A percentile compares a stretch with the other conserved stretches of the same genome.
phyloP scores from a whole-genome alignment of 2,329 filamentous ascomycete species.

The Pseudogymnoascus sp. region DNA sequence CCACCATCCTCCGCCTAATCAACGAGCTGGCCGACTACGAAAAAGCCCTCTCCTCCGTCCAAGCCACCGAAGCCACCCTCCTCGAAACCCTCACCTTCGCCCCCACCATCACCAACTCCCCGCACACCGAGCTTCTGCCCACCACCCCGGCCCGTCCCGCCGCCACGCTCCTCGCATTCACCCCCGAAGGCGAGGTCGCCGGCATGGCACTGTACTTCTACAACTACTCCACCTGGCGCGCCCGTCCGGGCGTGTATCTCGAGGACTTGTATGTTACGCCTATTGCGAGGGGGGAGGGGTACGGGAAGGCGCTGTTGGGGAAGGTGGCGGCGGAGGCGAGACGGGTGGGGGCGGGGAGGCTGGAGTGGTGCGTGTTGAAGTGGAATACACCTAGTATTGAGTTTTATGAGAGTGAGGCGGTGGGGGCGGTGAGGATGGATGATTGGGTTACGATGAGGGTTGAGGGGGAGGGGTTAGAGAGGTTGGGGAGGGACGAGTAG shows the following conservation, averaged over 20 bases:
- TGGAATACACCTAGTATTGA: slow-evolving; percentile 88
- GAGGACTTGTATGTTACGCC: slow-evolving; percentile 84
- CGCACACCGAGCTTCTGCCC: slow-evolving; percentile 39
- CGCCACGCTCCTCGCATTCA: slow-evolving; percentile 62
- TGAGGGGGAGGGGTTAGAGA: slow-evolving; percentile 55
- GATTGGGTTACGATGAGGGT: slow-evolving; percentile 73
- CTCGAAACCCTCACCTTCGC: slow-evolving; percentile 72
- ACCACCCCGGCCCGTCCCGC: slow-evolving; percentile 55
- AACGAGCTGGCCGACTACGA: slow-evolving; percentile 84
- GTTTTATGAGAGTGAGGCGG: slow-evolving; percentile 63
- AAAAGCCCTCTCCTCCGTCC: slow-evolving; percentile 62
- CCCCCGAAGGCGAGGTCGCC: slow-evolving; percentile 40
- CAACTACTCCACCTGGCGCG: slow-evolving; percentile 91
- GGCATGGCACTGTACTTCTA: slow-evolving; percentile 90
- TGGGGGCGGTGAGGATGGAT: slow-evolving; percentile 55
- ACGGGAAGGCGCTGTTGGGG: slow-evolving; percentile 67
- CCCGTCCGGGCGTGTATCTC: slow-evolving; percentile 81
- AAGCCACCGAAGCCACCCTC: slow-evolving; percentile 71
- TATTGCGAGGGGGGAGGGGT: slow-evolving; percentile 64
- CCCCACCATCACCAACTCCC: slow-evolving; percentile 37
- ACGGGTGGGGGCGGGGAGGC: slow-evolving; percentile 60
- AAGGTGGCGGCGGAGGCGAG: slow-evolving; percentile 73
- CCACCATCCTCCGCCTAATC: slow-evolving; percentile 73
- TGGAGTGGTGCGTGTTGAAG: slow-evolving; percentile 88
- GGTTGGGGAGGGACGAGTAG: slow-evolving; percentile 37